phyloP scores from a whole-genome alignment of 2,329 filamentous ascomycete species.

The Dactylellina haptotyla region DNA sequence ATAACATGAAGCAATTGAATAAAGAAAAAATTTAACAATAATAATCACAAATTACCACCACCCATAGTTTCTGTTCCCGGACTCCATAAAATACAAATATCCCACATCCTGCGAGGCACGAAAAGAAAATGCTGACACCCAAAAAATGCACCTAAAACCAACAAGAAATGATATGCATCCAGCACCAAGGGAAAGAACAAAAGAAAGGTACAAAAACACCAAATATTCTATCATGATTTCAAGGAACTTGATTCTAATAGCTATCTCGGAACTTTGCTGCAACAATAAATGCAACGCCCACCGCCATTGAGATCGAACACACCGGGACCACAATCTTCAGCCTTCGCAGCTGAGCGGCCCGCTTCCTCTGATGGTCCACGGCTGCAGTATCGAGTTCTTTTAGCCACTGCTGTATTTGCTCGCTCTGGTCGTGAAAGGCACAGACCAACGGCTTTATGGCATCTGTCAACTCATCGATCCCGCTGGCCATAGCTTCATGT shows the following conservation, averaged over 20 bases:
- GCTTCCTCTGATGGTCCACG: slow-evolving; percentile 34
- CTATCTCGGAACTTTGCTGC: slow-evolving; percentile 4
- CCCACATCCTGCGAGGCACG: neutral
- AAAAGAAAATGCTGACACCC: neutral
- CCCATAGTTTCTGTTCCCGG: too few relatives aligned
- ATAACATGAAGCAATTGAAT: neutral
- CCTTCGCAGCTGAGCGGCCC: slow-evolving; percentile 34
- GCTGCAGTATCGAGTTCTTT: slow-evolving; percentile 35
- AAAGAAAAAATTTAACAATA: neutral
- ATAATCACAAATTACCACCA: neutral
- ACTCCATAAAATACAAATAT: too few relatives aligned
- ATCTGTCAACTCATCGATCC: neutral
- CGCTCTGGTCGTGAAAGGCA: slow-evolving; percentile 38
- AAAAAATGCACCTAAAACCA: neutral
- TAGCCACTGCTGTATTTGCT: slow-evolving; percentile 44
- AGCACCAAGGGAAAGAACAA: neutral
- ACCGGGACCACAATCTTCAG: slow-evolving; percentile 34
- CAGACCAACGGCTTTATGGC: slow-evolving; percentile 23
- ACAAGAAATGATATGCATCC: neutral
- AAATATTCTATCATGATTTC: neutral
- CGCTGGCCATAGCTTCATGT: neutral
- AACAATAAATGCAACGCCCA: slow-evolving; percentile 35
- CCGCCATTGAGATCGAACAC: slow-evolving; percentile 39
- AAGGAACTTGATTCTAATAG: neutral
- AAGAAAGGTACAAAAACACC: neutral